Percentiles rank a stretch among this genome's conserved stretches.
Conservation (phyloP, 2,329 filamentous ascomycete species). For the Onygenales sp. region DNA sequence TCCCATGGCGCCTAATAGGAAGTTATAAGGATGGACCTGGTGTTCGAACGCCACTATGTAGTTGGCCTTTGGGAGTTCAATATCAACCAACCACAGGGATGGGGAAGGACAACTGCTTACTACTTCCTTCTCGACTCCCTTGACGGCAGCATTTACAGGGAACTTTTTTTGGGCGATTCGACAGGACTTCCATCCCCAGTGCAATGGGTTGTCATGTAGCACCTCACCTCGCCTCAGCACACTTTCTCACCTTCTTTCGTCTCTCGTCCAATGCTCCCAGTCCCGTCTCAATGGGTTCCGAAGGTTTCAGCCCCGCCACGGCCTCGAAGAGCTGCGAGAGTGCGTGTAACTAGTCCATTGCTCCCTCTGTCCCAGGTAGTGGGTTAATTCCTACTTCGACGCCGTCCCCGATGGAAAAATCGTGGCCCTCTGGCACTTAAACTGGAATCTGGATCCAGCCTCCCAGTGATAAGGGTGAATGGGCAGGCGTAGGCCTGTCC, state of each 20-base stretch:
- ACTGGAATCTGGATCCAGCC: background rate
- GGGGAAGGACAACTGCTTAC: background rate
- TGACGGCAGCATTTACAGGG: slow-evolving; percentile 1
- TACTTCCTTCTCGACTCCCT: background rate
- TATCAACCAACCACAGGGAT: background rate
- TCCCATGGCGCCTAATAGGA: background rate
- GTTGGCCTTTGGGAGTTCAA: slow-evolving; percentile 1
- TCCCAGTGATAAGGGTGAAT: background rate
- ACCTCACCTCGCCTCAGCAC: background rate
- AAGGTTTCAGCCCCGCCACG: background rate
- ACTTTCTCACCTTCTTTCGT: background rate
- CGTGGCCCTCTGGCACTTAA: background rate
- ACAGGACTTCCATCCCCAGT: background rate
- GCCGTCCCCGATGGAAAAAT: background rate
- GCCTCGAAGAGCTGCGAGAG: background rate
- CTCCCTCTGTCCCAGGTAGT: background rate
- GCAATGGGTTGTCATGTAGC: background rate
- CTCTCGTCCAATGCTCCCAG: background rate
- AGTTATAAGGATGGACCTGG: background rate
- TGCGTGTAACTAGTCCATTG: background rate
- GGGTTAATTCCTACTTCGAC: background rate
- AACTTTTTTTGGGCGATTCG: background rate
- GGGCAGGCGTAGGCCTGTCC: background rate
- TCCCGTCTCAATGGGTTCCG: background rate
- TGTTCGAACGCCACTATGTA: background rate